These are phyloP conservation scores for Solanum ahanhuiri DNA, from an alignment of 257 asterid species.

Conservation along the genomic window DNA sequence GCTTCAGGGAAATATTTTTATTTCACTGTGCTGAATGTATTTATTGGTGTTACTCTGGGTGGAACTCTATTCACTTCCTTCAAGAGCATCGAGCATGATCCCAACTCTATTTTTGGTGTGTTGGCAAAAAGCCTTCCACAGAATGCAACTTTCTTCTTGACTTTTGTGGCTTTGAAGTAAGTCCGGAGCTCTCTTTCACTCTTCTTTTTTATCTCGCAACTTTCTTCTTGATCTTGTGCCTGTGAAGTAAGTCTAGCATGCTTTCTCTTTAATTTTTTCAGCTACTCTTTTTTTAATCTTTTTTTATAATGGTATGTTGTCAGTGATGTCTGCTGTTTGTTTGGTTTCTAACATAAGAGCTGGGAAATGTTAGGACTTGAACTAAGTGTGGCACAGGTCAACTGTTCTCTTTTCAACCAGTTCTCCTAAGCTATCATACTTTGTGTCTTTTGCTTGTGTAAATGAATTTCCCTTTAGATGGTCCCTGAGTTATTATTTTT, in stretches of 20 bases:
- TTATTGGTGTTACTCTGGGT: conserved; percentile 78
- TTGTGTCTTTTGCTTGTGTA: neutral
- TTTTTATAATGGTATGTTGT: neutral
- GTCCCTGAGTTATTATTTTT: neutral
- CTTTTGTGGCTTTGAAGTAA: conserved; percentile 91
- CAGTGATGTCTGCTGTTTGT: neutral
- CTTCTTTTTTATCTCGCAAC: conserved; percentile 27
- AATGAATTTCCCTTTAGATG: neutral
- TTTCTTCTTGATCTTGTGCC: conserved; percentile 82
- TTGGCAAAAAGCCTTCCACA: conserved; percentile 84
- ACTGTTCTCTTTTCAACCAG: neutral
- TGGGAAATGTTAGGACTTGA: neutral
- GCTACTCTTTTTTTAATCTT: neutral
- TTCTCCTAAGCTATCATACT: neutral
- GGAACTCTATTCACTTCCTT: conserved; percentile 50
- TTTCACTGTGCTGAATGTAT: conserved; percentile 71
- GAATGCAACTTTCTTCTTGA: conserved; percentile 93
- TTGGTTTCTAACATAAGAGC: neutral
- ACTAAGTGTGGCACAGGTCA: neutral
- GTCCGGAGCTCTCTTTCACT: conserved; percentile 5
- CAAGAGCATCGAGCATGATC: conserved; percentile 37
- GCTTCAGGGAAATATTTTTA: conserved; percentile 89
- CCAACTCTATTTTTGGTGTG: conserved; percentile 21
- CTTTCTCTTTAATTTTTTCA: neutral
- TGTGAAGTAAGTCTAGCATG: conserved; percentile 44